These are phyloP conservation scores for Cicer bijugum DNA, from an alignment of 306 rosid species.

Conservation along the genomic window DNA sequence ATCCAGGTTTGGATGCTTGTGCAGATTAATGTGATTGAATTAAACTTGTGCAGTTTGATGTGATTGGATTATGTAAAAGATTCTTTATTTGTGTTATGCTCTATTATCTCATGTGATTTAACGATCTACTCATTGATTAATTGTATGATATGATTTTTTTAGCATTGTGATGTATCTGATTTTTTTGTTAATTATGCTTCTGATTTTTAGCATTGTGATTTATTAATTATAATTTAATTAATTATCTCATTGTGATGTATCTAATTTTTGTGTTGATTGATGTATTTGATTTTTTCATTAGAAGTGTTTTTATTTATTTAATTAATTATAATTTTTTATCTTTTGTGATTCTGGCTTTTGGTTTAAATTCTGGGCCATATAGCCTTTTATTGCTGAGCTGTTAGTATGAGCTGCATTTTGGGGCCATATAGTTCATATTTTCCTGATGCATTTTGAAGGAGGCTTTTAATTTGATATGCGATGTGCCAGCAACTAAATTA, in stretches of 20 bases:
- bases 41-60: too few relatives aligned
- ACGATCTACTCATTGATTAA: slow-evolving; percentile 43
- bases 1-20: too few relatives aligned
- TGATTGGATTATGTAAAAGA: too few relatives aligned
- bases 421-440: slow-evolving; percentile 5
- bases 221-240: too few relatives aligned
- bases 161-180: slow-evolving; percentile 32
- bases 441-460: slow-evolving; percentile 41
- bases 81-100: background rate
- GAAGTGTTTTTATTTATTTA: too few relatives aligned
- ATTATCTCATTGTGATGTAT: too few relatives aligned
- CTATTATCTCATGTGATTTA: slow-evolving; percentile 24
- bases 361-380: slow-evolving; percentile 21
- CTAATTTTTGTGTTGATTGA: too few relatives aligned
- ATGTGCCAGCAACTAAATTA: slow-evolving; percentile 43
- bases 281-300: too few relatives aligned
- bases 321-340: slow-evolving; percentile 3
- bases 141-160: background rate
- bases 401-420: slow-evolving; percentile 36
- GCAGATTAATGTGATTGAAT: too few relatives aligned
- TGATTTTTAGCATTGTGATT: too few relatives aligned
- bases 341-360: slow-evolving; percentile 20
- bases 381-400: slow-evolving; percentile 39
- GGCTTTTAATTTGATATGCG: slow-evolving; percentile 33
- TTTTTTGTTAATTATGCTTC: too few relatives aligned